Evolutionary conservation across 495 filamentous ascomycete species (phyloP).

Genomic region (Tuber magnatum): DNA sequence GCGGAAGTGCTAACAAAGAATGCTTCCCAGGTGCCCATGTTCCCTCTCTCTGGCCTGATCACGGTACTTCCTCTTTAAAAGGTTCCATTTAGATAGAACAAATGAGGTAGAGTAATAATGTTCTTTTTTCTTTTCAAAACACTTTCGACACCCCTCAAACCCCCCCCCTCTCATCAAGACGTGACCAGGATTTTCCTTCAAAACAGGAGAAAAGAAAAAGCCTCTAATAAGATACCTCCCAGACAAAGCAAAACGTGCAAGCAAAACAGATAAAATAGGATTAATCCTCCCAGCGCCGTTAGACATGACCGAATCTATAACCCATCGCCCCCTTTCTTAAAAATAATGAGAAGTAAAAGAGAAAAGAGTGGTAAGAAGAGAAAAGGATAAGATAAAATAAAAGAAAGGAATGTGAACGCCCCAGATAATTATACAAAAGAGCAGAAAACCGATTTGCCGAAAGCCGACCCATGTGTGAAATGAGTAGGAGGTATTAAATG

Average conservation of each 20-base stretch:
- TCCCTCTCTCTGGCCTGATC: too few relatives aligned
- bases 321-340: not conserved
- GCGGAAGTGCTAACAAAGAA: not conserved
- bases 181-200: not conserved
- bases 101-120: not conserved
- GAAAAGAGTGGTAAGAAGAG: not conserved
- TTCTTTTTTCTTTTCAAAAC: not conserved
- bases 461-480: not conserved
- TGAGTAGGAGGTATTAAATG: not conserved
- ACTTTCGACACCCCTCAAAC: not conserved
- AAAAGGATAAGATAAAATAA: not conserved
- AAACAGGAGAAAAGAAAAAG: not conserved
- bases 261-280: not conserved
- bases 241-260: not conserved
- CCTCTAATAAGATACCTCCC: conserved; percentile 5
- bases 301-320: conserved; percentile 3
- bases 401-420: not conserved
- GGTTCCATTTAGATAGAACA: not conserved
- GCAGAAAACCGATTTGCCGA: not conserved
- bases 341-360: not conserved
- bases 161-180: not conserved
- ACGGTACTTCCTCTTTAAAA: not conserved
- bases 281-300: conserved; percentile 4
- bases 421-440: not conserved
- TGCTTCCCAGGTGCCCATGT: not conserved